A percentile compares a stretch with the other conserved stretches of the same genome.
Conservation (phyloP, 2,329 filamentous ascomycete genomes). For the Clarireedia homoeocarpa region DNA sequence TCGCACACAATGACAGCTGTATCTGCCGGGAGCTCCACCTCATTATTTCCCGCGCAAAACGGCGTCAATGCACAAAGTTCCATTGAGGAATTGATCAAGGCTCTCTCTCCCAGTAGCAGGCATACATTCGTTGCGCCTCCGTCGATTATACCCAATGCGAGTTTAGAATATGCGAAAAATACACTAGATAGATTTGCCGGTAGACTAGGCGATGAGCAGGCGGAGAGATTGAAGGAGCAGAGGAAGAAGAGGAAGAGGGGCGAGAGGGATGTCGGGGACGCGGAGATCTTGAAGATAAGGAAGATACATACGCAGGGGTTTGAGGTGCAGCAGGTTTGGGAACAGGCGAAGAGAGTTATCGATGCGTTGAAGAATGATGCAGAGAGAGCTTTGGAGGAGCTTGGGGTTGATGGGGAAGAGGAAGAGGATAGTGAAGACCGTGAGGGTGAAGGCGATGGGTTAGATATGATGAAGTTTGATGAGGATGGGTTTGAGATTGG, state of each 20-base stretch:
- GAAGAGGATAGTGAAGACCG: slow-evolving; percentile 29
- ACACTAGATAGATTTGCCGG: slow-evolving; percentile 72
- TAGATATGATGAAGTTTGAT: slow-evolving; percentile 32
- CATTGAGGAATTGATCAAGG: slow-evolving; percentile 20
- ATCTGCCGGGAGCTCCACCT: slow-evolving; percentile 29
- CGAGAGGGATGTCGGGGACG: slow-evolving; percentile 38
- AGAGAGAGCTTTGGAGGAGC: slow-evolving; percentile 37
- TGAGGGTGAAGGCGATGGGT: slow-evolving; percentile 28
- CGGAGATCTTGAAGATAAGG: slow-evolving; percentile 61
- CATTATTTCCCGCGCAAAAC: slow-evolving; percentile 29
- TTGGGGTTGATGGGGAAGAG: slow-evolving; percentile 21
- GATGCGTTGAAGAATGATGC: slow-evolving; percentile 51
- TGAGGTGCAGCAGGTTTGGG: slow-evolving; percentile 83
- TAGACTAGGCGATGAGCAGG: slow-evolving; percentile 66
- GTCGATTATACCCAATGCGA: slow-evolving; percentile 55
- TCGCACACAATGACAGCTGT: slow-evolving; percentile 54
- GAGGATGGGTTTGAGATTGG: slow-evolving; percentile 34
- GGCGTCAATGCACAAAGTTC: slow-evolving; percentile 9
- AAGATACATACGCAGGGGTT: slow-evolving; percentile 85
- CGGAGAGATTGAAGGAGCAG: slow-evolving; percentile 55
- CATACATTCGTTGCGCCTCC: slow-evolving; percentile 66
- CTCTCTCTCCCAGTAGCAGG: slow-evolving; percentile 23
- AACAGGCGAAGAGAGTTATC: slow-evolving; percentile 82
- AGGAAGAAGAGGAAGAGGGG: slow-evolving; percentile 72
- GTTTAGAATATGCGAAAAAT: slow-evolving; percentile 68